Evolutionary conservation across 495 filamentous ascomycete species (phyloP).

Genomic region (Annulohypoxylon moriforme): DNA sequence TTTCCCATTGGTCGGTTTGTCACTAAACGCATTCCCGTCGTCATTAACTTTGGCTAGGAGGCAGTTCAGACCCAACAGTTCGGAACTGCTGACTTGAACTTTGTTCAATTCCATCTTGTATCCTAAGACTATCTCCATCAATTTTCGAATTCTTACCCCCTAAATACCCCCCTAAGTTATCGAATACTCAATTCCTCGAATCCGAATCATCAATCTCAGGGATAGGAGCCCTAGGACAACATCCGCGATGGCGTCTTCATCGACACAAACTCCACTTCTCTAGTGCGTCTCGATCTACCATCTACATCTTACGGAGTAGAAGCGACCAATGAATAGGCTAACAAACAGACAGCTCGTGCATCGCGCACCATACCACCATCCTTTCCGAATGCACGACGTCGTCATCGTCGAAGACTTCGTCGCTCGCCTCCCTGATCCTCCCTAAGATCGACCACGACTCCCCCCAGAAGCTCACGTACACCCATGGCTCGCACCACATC

Average conservation of each 20-base stretch:
- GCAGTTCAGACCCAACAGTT: conserved; percentile 21
- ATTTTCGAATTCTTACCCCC: conserved; percentile 3
- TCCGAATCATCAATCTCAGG: background rate
- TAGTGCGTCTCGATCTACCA: conserved; percentile 68
- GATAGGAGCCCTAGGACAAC: background rate
- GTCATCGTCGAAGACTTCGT: conserved; percentile 79
- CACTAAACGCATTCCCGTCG: conserved; percentile 23
- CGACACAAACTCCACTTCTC: conserved; percentile 78
- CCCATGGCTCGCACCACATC: conserved; percentile 88
- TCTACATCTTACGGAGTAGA: conserved; percentile 1
- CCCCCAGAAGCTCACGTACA: conserved; percentile 92
- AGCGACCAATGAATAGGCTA: conserved; percentile 23
- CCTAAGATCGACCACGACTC: conserved; percentile 88
- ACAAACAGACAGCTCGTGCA: conserved; percentile 75
- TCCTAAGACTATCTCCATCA: background rate
- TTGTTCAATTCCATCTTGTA: conserved; percentile 13
- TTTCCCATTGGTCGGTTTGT: conserved; percentile 19
- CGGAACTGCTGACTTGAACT: conserved; percentile 25
- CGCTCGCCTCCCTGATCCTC: conserved; percentile 91
- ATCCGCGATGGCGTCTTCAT: conserved; percentile 80
- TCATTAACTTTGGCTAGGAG: conserved; percentile 24
- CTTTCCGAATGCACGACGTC: conserved; percentile 89
- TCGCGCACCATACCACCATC: conserved; percentile 90
- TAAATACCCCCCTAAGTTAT: background rate
- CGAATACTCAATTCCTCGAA: background rate